A percentile compares a stretch with the other conserved stretches of the same genome.
Conservation (phyloP, 2,329 filamentous ascomycete genomes). For the Verticillium alfalfae region DNA sequence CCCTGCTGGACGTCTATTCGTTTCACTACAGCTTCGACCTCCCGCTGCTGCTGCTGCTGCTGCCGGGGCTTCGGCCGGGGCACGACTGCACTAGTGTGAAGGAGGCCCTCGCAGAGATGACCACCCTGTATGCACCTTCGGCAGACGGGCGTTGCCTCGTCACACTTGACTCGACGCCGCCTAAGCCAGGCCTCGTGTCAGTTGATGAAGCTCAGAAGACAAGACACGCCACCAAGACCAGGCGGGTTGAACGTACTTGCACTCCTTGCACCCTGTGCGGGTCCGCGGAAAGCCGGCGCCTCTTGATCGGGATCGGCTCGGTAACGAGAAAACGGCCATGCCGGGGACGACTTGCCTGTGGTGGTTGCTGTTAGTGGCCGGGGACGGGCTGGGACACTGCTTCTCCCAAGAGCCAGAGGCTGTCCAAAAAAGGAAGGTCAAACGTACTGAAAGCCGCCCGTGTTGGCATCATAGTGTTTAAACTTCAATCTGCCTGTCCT, state of each 20-base stretch:
- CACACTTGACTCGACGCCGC: conserved; percentile 37
- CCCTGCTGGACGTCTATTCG: not conserved
- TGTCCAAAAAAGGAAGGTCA: not conserved
- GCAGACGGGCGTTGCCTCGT: conserved; percentile 33
- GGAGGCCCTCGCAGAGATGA: conserved; percentile 1
- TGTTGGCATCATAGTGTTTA: not conserved
- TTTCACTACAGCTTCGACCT: not conserved
- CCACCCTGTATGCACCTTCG: conserved; percentile 20
- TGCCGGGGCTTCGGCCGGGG: not conserved
- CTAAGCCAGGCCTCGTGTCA: not conserved
- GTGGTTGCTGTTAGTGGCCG: not conserved
- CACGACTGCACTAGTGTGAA: not conserved
- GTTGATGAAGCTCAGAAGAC: not conserved
- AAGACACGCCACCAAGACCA: too few species aligned
- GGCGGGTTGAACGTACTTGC: conserved; percentile 4
- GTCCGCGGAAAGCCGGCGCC: conserved; percentile 5
- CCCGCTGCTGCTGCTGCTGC: not conserved
- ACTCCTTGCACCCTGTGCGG: conserved; percentile 8
- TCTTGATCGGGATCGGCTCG: conserved; percentile 2
- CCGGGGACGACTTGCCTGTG: not conserved
- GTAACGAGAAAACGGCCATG: conserved; percentile 4
- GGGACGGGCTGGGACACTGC: not conserved
- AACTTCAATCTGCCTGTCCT: not conserved
- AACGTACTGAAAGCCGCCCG: not conserved
- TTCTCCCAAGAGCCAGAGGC: too few species aligned